Evolutionary conservation across 306 rosid species (phyloP).

Genomic region (Acacia confusa): DNA sequence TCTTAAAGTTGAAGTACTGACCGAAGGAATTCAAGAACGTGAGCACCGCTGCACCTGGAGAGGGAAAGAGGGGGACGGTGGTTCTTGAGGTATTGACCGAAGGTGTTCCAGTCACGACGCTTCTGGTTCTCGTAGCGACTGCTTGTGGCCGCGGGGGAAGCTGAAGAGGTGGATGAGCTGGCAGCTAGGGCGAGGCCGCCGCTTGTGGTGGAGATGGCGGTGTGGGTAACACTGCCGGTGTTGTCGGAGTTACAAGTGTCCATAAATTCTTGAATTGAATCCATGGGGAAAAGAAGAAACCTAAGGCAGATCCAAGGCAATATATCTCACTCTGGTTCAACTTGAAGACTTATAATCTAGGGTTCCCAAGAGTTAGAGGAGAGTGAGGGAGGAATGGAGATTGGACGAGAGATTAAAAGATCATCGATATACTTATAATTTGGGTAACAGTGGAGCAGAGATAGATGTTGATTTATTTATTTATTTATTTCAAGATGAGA

Average conservation of each 20-base stretch:
- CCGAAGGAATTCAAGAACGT: constrained; percentile 63
- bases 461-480: not conserved
- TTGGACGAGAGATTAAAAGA: constrained; percentile 12
- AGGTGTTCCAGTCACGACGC: constrained; percentile 98
- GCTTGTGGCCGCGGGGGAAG: constrained; percentile 32
- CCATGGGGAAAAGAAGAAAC: constrained; percentile 41
- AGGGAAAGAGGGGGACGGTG: constrained; percentile 94
- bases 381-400: constrained; percentile 25
- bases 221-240: constrained; percentile 34
- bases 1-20: not conserved
- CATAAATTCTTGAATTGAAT: constrained; percentile 74
- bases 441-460: constrained; percentile 27
- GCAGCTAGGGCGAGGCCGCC: constrained; percentile 29
- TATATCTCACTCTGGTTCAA: constrained; percentile 2
- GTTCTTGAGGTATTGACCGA: constrained; percentile 89
- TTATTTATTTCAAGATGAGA: not conserved
- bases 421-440: constrained; percentile 37
- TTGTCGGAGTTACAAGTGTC: constrained; percentile 51
- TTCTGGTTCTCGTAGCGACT: constrained; percentile 98
- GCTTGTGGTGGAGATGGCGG: not conserved
- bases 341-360: constrained; percentile 26
- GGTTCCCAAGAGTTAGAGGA: constrained; percentile 39
- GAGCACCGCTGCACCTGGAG: constrained; percentile 95
- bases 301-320: constrained; percentile 35
- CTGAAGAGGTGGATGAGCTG: constrained; percentile 51